Conservation (phyloP, 371 early-diverging fungal genomes). For the Blakeslea trispora region DNA sequence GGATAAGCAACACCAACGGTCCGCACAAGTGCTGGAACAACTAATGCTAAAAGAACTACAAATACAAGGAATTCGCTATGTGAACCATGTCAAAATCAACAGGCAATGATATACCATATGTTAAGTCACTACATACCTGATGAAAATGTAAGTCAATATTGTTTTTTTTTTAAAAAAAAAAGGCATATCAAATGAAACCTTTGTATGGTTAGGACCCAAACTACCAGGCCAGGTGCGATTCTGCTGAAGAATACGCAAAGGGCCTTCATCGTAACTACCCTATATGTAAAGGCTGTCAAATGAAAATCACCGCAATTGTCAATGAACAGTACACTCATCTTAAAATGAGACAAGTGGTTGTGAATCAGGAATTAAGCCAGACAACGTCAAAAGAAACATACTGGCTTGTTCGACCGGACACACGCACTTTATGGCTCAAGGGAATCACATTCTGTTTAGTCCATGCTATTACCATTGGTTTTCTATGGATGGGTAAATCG, state of each 20-base stretch:
- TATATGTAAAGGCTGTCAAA: not conserved
- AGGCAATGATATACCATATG: not conserved
- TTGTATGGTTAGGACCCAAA: not conserved
- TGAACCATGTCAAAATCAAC: not conserved
- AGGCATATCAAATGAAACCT: too few relatives aligned
- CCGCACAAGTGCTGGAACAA: too few relatives aligned
- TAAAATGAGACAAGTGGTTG: not conserved
- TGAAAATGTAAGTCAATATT: constrained; percentile 5
- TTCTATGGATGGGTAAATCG: too few relatives aligned
- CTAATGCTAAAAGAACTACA: not conserved
- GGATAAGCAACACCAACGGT: too few relatives aligned
- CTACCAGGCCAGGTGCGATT: not conserved
- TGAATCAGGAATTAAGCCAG: not conserved
- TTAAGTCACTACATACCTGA: constrained; percentile 8
- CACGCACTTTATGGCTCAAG: too few relatives aligned
- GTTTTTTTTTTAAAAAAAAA: not conserved
- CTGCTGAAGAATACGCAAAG: not conserved
- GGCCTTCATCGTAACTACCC: not conserved
- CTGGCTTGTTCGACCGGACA: too few relatives aligned
- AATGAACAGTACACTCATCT: not conserved
- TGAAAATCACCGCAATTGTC: not conserved
- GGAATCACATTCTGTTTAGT: too few relatives aligned
- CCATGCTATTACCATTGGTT: too few relatives aligned
- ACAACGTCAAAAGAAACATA: not conserved
- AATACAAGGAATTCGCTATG: not conserved